Evolutionary conservation across 139 green algal species (phyloP).

Genomic region (Tetraselmis chui): DNA sequence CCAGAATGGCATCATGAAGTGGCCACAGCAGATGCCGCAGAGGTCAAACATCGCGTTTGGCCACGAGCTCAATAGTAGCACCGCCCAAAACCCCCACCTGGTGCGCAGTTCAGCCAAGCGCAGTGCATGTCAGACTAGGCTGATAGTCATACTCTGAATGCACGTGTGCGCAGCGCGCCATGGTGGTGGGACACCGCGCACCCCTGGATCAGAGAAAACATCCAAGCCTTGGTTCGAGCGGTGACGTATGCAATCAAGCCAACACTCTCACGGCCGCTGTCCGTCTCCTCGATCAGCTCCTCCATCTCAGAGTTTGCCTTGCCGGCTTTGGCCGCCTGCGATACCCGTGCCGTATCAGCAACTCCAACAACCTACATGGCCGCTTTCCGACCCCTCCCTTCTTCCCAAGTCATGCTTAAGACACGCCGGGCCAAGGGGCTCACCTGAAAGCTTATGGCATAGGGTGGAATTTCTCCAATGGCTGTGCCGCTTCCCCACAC

Average conservation of each 20-base stretch:
- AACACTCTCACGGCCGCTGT: neutral
- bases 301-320: slow-evolving; percentile 49
- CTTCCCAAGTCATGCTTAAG: too few species aligned
- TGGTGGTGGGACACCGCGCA: neutral
- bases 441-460: slow-evolving; percentile 76
- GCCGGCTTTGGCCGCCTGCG: slow-evolving; percentile 62
- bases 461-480: slow-evolving; percentile 84
- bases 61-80: slow-evolving; percentile 82
- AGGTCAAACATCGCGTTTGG: slow-evolving; percentile 89
- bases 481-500: slow-evolving; percentile 86
- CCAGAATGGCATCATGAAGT: slow-evolving; percentile 89
- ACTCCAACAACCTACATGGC: too few species aligned
- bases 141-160: too few species aligned
- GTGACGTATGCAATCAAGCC: neutral
- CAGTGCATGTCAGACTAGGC: too few species aligned
- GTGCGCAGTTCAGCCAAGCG: neutral
- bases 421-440: too few species aligned
- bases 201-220: neutral
- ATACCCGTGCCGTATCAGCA: too few species aligned
- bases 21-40: slow-evolving; percentile 86
- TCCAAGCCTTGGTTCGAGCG: neutral
- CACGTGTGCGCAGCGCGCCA: neutral
- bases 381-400: too few species aligned
- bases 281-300: slow-evolving; percentile 30
- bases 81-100: slow-evolving; percentile 72